These are phyloP conservation scores for Plasmopara viticola DNA, from an alignment of 352 stramenopile species.

Conservation along the genomic window DNA sequence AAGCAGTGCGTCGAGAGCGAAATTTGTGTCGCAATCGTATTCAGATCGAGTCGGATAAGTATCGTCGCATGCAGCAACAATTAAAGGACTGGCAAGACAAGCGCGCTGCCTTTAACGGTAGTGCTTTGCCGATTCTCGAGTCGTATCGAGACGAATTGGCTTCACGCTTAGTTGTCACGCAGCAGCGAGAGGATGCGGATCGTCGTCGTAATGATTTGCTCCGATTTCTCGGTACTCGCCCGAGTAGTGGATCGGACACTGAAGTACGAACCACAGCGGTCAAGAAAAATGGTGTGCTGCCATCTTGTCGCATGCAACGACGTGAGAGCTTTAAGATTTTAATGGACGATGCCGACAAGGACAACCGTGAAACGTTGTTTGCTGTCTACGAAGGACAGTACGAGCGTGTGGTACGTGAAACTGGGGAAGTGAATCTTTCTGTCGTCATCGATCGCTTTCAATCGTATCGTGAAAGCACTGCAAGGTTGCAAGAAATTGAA, in stretches of 20 bases:
- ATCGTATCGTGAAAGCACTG: constrained; percentile 26
- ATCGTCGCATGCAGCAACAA: constrained; percentile 22
- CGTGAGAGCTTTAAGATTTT: too few species aligned
- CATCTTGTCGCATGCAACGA: too few species aligned
- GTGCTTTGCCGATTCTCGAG: constrained; percentile 8
- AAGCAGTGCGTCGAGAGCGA: constrained; percentile 20
- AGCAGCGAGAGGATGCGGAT: too few species aligned
- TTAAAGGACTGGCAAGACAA: constrained; percentile 20
- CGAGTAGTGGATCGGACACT: too few species aligned
- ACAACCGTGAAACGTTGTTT: constrained; percentile 32
- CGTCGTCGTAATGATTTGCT: too few species aligned
- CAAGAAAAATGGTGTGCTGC: too few species aligned
- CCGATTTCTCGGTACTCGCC: too few species aligned
- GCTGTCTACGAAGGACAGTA: constrained; percentile 59
- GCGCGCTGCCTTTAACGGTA: constrained; percentile 23
- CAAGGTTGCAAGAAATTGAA: constrained; percentile 45
- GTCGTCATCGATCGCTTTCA: constrained; percentile 48
- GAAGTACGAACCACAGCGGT: too few species aligned
- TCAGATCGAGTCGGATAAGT: constrained; percentile 32
- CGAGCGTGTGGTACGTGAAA: constrained; percentile 40
- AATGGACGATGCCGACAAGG: too few species aligned
- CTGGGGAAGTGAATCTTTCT: constrained; percentile 40
- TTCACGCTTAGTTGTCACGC: too few species aligned
- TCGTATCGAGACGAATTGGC: too few species aligned
- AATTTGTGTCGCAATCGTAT: constrained; percentile 33